phyloP scores from a whole-genome alignment of 2,329 filamentous ascomycete species.

The Alternaria tenuissima region DNA sequence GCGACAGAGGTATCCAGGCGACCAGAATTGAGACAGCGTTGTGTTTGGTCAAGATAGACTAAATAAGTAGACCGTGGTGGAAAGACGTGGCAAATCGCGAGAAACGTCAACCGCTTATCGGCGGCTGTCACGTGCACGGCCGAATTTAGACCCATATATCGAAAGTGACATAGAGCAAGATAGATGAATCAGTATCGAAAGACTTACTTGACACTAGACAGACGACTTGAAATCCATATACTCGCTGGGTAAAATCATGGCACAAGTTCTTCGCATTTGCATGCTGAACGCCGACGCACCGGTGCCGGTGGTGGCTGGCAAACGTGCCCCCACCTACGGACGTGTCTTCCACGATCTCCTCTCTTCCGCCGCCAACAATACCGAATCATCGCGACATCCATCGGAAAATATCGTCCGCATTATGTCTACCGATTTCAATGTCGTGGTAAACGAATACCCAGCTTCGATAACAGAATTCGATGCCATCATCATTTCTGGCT shows the following conservation, averaged over 20 bases:
- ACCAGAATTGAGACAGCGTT: background rate
- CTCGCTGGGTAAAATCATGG: background rate
- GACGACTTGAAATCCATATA: background rate
- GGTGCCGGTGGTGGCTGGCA: slow-evolving; percentile 31
- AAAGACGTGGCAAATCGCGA: background rate
- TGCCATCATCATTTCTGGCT: slow-evolving; percentile 53
- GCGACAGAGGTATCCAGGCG: too few species aligned
- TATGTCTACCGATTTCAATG: slow-evolving; percentile 48
- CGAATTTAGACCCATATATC: slow-evolving; percentile 5
- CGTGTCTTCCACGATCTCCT: slow-evolving; percentile 41
- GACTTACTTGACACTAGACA: background rate
- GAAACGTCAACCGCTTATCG: slow-evolving; percentile 13
- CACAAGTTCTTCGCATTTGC: slow-evolving; percentile 23
- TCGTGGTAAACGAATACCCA: slow-evolving; percentile 49
- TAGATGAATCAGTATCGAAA: background rate
- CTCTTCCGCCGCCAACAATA: slow-evolving; percentile 20
- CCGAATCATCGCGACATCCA: background rate
- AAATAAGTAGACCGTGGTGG: background rate
- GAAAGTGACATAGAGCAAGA: background rate
- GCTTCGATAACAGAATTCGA: slow-evolving; percentile 39
- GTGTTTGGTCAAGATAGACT: background rate
- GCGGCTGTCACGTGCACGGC: slow-evolving; percentile 10
- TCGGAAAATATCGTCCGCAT: slow-evolving; percentile 11
- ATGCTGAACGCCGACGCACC: slow-evolving; percentile 45
- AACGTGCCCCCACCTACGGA: slow-evolving; percentile 36